Evolutionary conservation across 2,329 filamentous ascomycete genomes (phyloP), one percentile per base, ranked within the genome.

Genomic region (Mollisia scopiformis): DNA sequence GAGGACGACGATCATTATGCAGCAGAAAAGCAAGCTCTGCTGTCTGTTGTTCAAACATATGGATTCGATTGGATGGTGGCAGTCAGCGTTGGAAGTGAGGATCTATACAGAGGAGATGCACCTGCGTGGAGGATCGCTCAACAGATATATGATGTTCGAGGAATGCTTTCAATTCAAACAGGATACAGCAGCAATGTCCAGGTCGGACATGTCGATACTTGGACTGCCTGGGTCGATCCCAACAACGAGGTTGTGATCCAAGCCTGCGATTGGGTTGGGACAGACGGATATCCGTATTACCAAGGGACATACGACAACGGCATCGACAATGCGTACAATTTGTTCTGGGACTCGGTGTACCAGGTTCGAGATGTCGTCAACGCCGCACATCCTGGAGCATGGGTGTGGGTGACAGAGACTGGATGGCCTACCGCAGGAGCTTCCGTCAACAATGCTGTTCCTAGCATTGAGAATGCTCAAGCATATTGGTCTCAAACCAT

Each of bases 151-250:
- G 80, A 84, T 57, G 78, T 84, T 11, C 77, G 83, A 21, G 80
- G 79, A 7, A 82, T 84, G 76, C 77, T 83, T 33, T 77, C 79
- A 14, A 79, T 77, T 7, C 74, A 78, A 8, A 71, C 77, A 0
- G 74, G 78, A 73, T 78, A 78, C 53, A 76, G 80, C 61, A 80
- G 84, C 53, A 77, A 88, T 63, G 68, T 69, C 1, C 76, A 82
- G 54, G 84, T 93, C 8, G 78, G 87, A 16, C 88, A 90, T 74
- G 87, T 89, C 66, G 88, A 90, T 75, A 90, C 87, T 55, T 89
- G 86, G 83, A 86, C 86, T 47, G 81, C 79, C 50, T 88, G 84
- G 84, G 79, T 82, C 50, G 84, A 89, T 75, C 63, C 73, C 60
- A 81, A 80, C 70, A 89, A 88, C 78, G 80, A 80, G 68, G 75